A percentile compares a stretch with the other conserved stretches of the same genome.
Evolutionary conservation across 495 filamentous ascomycete species (phyloP).

Genomic region (Aspergillus asperescens): DNA sequence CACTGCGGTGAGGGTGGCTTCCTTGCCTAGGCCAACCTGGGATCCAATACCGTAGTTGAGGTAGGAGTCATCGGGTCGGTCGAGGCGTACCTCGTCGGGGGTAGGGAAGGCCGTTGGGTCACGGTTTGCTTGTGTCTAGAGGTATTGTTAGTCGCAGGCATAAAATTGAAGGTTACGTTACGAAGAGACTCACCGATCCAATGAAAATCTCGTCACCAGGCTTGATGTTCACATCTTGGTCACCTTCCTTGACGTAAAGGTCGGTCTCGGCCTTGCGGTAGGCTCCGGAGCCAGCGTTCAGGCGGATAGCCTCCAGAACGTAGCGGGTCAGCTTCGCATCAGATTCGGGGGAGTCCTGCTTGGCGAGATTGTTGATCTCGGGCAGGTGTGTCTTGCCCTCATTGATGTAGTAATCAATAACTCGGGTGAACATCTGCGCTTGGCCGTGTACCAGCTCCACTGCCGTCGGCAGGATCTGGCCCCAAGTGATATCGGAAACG

Average conservation of each 20-base stretch:
- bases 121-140: conserved; percentile 44
- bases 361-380: conserved; percentile 53
- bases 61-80: conserved; percentile 63
- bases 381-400: conserved; percentile 51
- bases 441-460: conserved; percentile 64
- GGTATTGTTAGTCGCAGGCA: conserved; percentile 1
- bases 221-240: conserved; percentile 45
- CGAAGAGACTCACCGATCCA: conserved; percentile 35
- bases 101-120: conserved; percentile 65
- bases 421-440: conserved; percentile 67
- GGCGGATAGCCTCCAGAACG: conserved; percentile 52
- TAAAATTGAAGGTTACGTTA: background rate
- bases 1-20: conserved; percentile 57
- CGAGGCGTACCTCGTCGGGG: conserved; percentile 58
- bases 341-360: conserved; percentile 40
- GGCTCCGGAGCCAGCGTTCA: conserved; percentile 55
- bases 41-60: conserved; percentile 60
- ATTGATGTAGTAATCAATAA: conserved; percentile 73
- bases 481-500: conserved; percentile 66
- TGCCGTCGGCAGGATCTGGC: conserved; percentile 60
- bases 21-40: conserved; percentile 57
- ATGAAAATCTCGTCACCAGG: conserved; percentile 50
- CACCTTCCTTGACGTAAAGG: conserved; percentile 47
- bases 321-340: conserved; percentile 49
- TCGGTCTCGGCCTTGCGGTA: conserved; percentile 45